These are phyloP conservation scores for Psidium friedrichsthalianum DNA, from an alignment of 345 rosid species.

Conservation along the genomic window DNA sequence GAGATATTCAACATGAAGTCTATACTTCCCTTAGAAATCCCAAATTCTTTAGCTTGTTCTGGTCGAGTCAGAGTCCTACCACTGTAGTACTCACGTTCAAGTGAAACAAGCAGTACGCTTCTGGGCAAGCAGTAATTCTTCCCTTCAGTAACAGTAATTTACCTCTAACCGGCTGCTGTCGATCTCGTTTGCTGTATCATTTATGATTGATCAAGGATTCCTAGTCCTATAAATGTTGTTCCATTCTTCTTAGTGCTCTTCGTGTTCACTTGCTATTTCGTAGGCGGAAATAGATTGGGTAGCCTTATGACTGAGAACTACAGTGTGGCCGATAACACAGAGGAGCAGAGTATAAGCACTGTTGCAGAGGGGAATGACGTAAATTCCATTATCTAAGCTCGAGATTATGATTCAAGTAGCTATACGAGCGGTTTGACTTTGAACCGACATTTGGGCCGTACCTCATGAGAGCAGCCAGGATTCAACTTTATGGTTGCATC, in stretches of 20 bases:
- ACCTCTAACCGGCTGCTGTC: background rate
- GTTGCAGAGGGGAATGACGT: background rate
- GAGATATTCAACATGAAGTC: too few species aligned
- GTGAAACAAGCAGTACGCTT: background rate
- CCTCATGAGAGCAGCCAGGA: background rate
- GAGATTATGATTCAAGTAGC: background rate
- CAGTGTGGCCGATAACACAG: background rate
- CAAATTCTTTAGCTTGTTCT: background rate
- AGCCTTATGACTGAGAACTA: background rate
- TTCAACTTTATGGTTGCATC: background rate
- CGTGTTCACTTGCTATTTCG: background rate
- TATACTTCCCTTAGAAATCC: background rate
- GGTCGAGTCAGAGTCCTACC: background rate
- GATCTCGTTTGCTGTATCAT: background rate
- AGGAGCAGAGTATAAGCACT: fast-evolving
- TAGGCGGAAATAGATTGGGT: background rate
- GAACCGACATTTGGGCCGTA: background rate
- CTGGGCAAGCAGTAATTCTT: background rate
- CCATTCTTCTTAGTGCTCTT: background rate
- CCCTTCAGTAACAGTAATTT: background rate
- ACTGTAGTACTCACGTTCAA: background rate
- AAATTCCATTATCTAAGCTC: background rate
- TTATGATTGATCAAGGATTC: background rate
- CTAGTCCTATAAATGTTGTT: background rate
- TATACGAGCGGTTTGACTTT: background rate